Base-by-base conservation (phyloP, 176 grass and related monocot genomes). In the Alopecurus myosuroides region DNA sequence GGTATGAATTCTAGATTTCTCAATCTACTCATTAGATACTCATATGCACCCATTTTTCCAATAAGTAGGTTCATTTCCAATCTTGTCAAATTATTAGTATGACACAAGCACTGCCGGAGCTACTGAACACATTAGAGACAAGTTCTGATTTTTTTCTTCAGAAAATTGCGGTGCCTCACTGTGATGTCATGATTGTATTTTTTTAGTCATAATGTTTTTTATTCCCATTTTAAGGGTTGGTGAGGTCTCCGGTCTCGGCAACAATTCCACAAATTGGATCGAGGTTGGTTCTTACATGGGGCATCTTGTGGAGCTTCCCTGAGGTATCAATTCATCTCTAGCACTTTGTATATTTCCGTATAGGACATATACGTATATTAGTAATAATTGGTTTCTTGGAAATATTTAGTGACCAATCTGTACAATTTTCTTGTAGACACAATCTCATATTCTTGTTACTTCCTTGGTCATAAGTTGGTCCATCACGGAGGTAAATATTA, bases 391-490 rank as follows among this genome's bases (percentile, higher is more conserved):
- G 0, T 77, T 70, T 84, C 31, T 74, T 81, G 28, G 30, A 9
- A 85, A 29, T 28, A n/a, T 81, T 40, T 2, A 46, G 18, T 77
- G 1, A 77, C 5, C 31, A 12, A 18, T 66, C 4, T 41, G 15
- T 52, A 20, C 17, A 29, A 78, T 51, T 88, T 12, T 76, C 31
- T 81, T 81, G 46, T 82, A 94, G 94, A 92, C 81, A 12, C 94
- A 87, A 0, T 79, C 93, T 49, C 88, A 94, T 75, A 71, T 99
- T 58, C 88, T 99, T 20, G 90, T 94, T 72, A 89, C 93, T 76
- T 88, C 88, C 20, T 37, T 99, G 41, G 94, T 99, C 20, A 99
- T 96, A 77, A 99, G 97, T 58, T 99, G 97, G 97, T 99, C 97
- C 34, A 86, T 99, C 44, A 99, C 94, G 2, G 91, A 96, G 93